Conservation (phyloP, 257 asterid species). For the Solanum appendiculatum region DNA sequence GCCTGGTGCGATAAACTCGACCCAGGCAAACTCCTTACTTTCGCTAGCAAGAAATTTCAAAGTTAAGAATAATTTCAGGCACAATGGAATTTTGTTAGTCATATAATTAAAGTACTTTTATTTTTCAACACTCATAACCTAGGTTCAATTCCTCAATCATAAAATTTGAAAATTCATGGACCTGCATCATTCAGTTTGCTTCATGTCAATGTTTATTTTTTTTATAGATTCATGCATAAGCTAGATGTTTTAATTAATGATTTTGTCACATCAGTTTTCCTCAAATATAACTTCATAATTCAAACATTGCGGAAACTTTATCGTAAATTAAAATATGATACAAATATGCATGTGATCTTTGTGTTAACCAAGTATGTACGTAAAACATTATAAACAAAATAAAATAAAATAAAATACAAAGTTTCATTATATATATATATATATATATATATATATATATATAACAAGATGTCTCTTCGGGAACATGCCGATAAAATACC, state of each 20-base stretch:
- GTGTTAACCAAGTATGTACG: not conserved
- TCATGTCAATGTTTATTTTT: not conserved
- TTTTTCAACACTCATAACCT: not conserved
- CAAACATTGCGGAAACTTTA: not conserved
- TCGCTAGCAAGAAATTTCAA: no score
- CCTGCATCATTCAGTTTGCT: not conserved
- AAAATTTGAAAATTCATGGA: not conserved
- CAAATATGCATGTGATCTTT: not conserved
- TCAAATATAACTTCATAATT: not conserved
- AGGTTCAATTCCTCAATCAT: not conserved
- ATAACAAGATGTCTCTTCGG: not conserved
- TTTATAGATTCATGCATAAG: not conserved
- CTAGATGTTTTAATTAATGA: not conserved
- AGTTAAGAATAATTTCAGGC: not conserved
- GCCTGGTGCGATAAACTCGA: rapidly evolving
- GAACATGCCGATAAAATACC: not conserved
- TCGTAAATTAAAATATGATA: not conserved
- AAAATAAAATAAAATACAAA: no score
- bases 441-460: no score
- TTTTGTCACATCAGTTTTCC: not conserved
- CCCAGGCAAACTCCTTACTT: no score
- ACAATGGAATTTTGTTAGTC: not conserved
- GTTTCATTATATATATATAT: no score
- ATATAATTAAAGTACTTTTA: not conserved
- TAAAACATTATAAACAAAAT: not conserved